These are phyloP conservation scores for Akanthomyces lecanii DNA, from an alignment of 2,329 filamentous ascomycete species.

Conservation along the genomic window DNA sequence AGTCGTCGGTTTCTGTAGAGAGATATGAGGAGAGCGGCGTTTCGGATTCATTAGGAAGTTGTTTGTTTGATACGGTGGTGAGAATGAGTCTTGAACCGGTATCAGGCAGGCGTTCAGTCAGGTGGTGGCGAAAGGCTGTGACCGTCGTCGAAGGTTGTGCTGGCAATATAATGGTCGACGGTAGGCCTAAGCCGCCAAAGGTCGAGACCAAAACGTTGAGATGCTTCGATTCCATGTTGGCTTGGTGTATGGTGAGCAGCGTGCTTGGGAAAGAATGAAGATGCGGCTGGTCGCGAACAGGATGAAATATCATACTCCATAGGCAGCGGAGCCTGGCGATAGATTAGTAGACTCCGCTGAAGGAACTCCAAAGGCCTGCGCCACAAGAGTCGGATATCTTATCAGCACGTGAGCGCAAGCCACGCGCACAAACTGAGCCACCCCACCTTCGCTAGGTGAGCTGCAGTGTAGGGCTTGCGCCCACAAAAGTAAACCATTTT, in stretches of 20 bases:
- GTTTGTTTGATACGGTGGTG: slow-evolving; percentile 75
- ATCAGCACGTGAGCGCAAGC: slow-evolving; percentile 31
- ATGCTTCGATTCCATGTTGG: slow-evolving; percentile 50
- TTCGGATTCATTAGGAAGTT: slow-evolving; percentile 53
- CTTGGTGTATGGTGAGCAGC: neutral
- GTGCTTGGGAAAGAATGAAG: neutral
- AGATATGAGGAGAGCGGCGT: slow-evolving; percentile 60
- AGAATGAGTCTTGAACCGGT: slow-evolving; percentile 63
- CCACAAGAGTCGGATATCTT: slow-evolving; percentile 17
- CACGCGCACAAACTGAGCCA: slow-evolving; percentile 27
- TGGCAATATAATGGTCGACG: slow-evolving; percentile 76
- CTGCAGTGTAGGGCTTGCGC: slow-evolving; percentile 39
- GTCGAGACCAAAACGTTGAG: slow-evolving; percentile 83
- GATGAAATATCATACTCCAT: neutral
- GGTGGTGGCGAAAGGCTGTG: slow-evolving; percentile 59
- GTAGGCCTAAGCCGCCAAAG: slow-evolving; percentile 77
- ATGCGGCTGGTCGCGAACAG: neutral
- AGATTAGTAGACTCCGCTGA: neutral
- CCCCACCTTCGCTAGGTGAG: slow-evolving; percentile 34
- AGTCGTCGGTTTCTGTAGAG: slow-evolving; percentile 52
- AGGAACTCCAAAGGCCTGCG: neutral
- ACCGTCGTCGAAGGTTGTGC: slow-evolving; percentile 62
- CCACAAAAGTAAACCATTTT: slow-evolving; percentile 45
- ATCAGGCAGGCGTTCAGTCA: slow-evolving; percentile 59
- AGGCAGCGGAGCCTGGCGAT: no score